Evolutionary conservation across 371 early-diverging fungal species (phyloP).

Genomic region (Mortierella sp.): DNA sequence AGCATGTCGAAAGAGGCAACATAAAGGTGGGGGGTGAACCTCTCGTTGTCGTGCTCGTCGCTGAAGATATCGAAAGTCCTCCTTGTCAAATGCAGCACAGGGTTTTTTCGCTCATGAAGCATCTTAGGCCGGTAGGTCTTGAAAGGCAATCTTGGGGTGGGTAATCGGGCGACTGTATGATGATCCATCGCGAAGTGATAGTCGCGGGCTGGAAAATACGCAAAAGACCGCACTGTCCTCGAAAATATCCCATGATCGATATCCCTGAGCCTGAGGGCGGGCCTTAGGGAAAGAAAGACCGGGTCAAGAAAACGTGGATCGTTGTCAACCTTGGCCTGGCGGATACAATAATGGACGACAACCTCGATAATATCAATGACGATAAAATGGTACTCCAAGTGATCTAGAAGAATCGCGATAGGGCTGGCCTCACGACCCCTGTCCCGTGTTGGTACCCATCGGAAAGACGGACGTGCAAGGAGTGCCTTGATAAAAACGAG

Average conservation of each 20-base stretch:
- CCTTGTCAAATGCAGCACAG: background rate
- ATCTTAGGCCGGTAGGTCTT: background rate
- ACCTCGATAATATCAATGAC: background rate
- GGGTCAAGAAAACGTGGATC: background rate
- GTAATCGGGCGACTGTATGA: background rate
- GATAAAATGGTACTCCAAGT: background rate
- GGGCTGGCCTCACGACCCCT: background rate
- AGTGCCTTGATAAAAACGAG: background rate
- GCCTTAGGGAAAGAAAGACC: background rate
- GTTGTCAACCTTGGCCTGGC: background rate
- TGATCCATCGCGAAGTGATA: background rate
- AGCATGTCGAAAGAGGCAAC: conserved; percentile 1
- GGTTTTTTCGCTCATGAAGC: background rate
- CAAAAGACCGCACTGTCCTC: background rate
- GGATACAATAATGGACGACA: background rate
- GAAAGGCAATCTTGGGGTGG: too few relatives aligned
- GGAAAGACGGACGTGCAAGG: background rate
- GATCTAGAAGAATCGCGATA: background rate
- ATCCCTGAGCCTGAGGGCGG: background rate
- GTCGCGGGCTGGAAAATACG: background rate
- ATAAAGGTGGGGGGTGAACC: background rate
- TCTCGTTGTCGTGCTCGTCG: background rate
- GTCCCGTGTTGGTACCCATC: background rate
- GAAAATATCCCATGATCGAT: background rate
- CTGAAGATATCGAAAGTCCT: background rate